Base-by-base conservation (phyloP, 352 stramenopile species). In the Aphanomyces invadans region DNA sequence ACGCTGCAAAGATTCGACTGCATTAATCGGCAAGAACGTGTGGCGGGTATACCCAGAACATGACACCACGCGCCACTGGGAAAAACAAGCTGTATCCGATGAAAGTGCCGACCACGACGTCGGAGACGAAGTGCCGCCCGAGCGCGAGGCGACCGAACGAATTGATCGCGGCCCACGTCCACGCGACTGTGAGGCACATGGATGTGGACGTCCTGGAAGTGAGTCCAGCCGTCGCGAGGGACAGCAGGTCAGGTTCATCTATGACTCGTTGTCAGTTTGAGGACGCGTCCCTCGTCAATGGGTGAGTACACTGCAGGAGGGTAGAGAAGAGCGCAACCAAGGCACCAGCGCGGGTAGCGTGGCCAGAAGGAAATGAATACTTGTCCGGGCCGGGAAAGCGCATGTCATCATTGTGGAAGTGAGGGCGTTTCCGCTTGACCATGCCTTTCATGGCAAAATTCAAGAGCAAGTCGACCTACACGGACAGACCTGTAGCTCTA, bases 341-440 rank as follows among this genome's bases (percentile, higher is more conserved):
- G 54, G 80, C 81, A 73, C 83, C 89, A 25, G 79, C 78, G 60
- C 85, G 83, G 39, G 85, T 91, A 3, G 83, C 85, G 70, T 93
- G 85, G 44, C 85, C 85, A 2, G 85, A 93, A 10, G 85, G 85
- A 73, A 93, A 93, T 68, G 85, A 93, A 67, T 92, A 84, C 73
- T 93, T 78, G 71, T 93, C 85, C 0, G 85, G 82, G 0, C 85
- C 85, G 29, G 90, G 80, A 59, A 93, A 93, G 39, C 85, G 80
- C 45, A 78, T 69, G 63, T 93, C 83, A 45, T 72, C 75, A 38
- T 79, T 64, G 71, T 93, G 85, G 64, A 90, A 86, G n/a, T 80
- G 80, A 31, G 85, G 85, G 0, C 85, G 76, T 12, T 81, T 65
- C 53, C 85, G 85, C 62, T 84, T 86, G 70, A 90, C 89, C 29